A percentile compares a stretch with the other conserved stretches of the same genome.
phyloP scores from a whole-genome alignment of 331 rosid species.

The Acacia concinna region DNA sequence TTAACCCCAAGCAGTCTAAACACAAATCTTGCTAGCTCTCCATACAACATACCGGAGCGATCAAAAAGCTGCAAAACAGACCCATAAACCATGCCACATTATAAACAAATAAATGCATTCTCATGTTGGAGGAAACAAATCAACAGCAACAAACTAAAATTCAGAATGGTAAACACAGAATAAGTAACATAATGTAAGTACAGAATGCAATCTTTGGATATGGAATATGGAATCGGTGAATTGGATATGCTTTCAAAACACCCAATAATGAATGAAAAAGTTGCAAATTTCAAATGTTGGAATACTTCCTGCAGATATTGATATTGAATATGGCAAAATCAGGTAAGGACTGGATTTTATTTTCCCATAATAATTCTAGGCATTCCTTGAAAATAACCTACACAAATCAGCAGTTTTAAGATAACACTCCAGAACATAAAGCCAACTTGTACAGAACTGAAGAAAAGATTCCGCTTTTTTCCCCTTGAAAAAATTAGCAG shows the following conservation, averaged over 20 bases:
- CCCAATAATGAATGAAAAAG: neutral
- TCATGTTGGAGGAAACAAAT: neutral
- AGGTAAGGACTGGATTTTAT: neutral
- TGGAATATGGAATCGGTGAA: neutral
- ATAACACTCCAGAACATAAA: neutral
- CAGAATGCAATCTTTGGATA: neutral
- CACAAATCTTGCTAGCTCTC: conserved; percentile 73
- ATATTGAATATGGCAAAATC: neutral
- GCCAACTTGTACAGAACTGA: neutral
- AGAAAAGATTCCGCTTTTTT: neutral
- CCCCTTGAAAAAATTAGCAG: neutral
- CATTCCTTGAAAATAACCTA: neutral
- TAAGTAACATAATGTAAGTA: neutral
- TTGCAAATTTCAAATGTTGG: neutral
- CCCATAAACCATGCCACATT: neutral
- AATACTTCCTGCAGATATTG: neutral
- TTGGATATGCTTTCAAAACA: neutral
- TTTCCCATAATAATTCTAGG: neutral
- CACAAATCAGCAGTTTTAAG: conserved; percentile 1
- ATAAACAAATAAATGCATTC: neutral
- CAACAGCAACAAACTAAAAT: neutral
- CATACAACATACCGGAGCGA: conserved; percentile 66
- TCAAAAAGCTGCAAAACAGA: conserved; percentile 62
- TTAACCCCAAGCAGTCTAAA: conserved; percentile 59
- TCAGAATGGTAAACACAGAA: neutral